Conservation (phyloP, 148 eudicot genomes). For the Suaeda aralocaspica region DNA sequence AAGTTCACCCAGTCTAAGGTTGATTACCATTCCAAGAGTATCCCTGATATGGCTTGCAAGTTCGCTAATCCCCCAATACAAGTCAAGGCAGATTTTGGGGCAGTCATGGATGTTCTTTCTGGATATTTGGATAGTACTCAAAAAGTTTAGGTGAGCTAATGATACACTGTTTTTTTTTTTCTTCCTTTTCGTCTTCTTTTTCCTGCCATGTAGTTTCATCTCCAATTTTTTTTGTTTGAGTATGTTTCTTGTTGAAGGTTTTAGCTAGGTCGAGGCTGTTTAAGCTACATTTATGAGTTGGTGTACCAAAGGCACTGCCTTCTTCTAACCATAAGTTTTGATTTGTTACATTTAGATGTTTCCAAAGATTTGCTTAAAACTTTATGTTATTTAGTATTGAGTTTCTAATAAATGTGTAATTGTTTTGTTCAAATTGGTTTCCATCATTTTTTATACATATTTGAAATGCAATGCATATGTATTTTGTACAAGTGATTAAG, state of each 20-base stretch:
- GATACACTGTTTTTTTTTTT: background rate
- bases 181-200: background rate
- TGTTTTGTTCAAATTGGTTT: too few species aligned
- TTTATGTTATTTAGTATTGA: too few species aligned
- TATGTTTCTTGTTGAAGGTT: conserved; percentile 2
- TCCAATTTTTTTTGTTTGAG: background rate
- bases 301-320: background rate
- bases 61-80: conserved; percentile 80
- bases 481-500: too few species aligned
- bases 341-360: too few species aligned
- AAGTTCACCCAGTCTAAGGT: conserved; percentile 78
- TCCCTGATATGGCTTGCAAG: conserved; percentile 64
- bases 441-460: too few species aligned
- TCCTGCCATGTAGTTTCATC: conserved; percentile 13
- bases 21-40: conserved; percentile 74
- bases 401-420: too few species aligned
- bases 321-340: too few species aligned
- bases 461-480: too few species aligned
- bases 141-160: conserved; percentile 32
- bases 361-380: too few species aligned
- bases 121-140: conserved; percentile 44
- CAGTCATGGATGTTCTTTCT: conserved; percentile 89
- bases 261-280: background rate
- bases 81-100: conserved; percentile 85
- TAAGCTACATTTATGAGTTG: background rate